Conservation (phyloP, 2,329 filamentous ascomycete genomes). For the Alternaria conjuncta region DNA sequence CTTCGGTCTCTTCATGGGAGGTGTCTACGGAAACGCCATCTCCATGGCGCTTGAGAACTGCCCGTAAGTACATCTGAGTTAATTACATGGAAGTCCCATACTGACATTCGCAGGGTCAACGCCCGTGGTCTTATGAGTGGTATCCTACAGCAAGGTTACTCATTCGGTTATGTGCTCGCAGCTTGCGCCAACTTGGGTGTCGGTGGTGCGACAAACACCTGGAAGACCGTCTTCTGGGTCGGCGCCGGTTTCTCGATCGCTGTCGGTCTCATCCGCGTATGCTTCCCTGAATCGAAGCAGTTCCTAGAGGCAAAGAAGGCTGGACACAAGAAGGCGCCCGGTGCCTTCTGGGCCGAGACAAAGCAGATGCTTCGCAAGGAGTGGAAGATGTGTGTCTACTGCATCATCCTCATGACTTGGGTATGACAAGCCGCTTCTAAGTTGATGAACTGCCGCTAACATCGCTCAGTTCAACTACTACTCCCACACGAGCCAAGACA, state of each 20-base stretch:
- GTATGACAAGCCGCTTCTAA: constrained; percentile 29
- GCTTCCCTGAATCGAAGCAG: constrained; percentile 76
- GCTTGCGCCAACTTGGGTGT: constrained; percentile 78
- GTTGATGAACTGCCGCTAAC: constrained; percentile 5
- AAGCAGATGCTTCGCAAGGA: constrained; percentile 71
- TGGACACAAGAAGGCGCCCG: constrained; percentile 58
- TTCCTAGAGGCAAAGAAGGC: constrained; percentile 73
- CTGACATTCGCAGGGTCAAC: constrained; percentile 50
- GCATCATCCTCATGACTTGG: constrained; percentile 78
- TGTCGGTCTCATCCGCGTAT: constrained; percentile 70
- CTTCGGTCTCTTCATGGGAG: constrained; percentile 82
- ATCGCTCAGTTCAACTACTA: constrained; percentile 62
- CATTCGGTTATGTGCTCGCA: constrained; percentile 79
- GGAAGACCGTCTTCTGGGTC: constrained; percentile 80
- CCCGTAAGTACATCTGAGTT: constrained; percentile 55
- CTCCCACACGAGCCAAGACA: constrained; percentile 81
- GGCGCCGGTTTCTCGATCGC: constrained; percentile 70
- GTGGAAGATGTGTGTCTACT: constrained; percentile 81
- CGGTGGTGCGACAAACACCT: constrained; percentile 66
- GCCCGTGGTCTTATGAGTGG: constrained; percentile 82
- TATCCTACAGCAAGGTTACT: constrained; percentile 82
- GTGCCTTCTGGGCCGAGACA: constrained; percentile 72
- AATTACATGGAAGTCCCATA: constrained; percentile 19
- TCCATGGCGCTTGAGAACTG: constrained; percentile 80
- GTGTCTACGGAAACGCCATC: constrained; percentile 79